Base-by-base conservation (phyloP, 2,329 filamentous ascomycete genomes). In the Aspergillus novoparasiticus region DNA sequence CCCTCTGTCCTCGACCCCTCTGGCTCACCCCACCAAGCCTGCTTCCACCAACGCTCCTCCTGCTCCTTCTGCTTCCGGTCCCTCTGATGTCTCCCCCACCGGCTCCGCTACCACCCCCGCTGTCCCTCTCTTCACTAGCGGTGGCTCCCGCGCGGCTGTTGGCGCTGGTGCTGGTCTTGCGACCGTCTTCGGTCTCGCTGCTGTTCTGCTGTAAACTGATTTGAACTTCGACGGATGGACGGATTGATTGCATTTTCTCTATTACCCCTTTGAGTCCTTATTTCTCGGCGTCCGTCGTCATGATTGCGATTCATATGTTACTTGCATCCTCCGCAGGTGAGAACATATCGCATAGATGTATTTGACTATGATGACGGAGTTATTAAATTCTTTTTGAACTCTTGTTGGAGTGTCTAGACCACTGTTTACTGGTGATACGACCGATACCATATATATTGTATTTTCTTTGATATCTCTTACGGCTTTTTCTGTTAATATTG, bases 131-230 rank as follows among this genome's bases (percentile, higher is more conserved):
- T 84, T 81, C 82, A 85, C 83, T 63, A 84, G 83, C 61, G 84
- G 81, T 71, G 84, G 83, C 71, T 78, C 79, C 73, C 81, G 83
- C 77, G 79, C 77, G 64, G 77, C 78, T 61, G 78, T 74, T 53
- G 80, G 79, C 61, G 80, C 80, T 46, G 83, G 82, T 72, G 83
- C 81, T 63, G 83, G 81, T 71, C 77, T 87, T 66, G 81, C 83
- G 63, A 83, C 81, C 73, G 75, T 86, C 69, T 78, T 84, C 72
- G 84, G 81, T 77, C 78, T 84, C 67, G 82, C 79, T 67, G 82
- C 81, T 71, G 78, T 76, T 71, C 68, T 82, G 61, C 73, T 82
- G 72, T 83, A 82, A 79, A 68, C 36, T n/a, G 10, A 21, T 26
- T 50, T 46, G 36, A 21, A 21, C 51, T 23, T 54, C 32, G 32